Percentiles rank a stretch among this genome's conserved stretches.
These are phyloP conservation scores for Saksenaea oblongispora DNA, from an alignment of 371 early-diverging fungal genomes.

Conservation along the genomic window DNA sequence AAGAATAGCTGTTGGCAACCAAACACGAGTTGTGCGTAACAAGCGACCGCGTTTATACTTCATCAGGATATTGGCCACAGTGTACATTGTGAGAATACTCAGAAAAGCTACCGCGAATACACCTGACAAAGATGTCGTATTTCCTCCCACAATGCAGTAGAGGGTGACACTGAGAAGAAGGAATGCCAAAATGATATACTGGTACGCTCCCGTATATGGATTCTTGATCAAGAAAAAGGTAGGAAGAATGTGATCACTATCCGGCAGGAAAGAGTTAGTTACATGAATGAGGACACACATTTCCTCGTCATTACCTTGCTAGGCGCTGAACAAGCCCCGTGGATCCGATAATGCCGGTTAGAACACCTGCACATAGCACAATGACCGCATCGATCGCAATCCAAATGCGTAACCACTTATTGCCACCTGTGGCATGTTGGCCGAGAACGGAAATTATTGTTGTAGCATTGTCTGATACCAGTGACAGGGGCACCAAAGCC, in stretches of 20 bases:
- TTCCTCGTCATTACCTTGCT: conserved; percentile 24
- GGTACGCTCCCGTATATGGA: conserved; percentile 44
- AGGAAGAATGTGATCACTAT: conserved; percentile 53
- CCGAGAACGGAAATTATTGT: conserved; percentile 48
- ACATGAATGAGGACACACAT: not conserved
- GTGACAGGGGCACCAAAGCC: conserved; percentile 45
- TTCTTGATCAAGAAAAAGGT: conserved; percentile 46
- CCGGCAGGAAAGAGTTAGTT: not conserved
- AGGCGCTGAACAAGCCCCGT: conserved; percentile 51
- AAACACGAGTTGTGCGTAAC: conserved; percentile 27
- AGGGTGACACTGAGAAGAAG: conserved; percentile 45
- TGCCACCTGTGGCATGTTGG: conserved; percentile 41
- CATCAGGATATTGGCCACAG: conserved; percentile 44
- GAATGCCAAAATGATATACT: conserved; percentile 53
- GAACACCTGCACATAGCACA: conserved; percentile 61
- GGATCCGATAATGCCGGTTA: conserved; percentile 61
- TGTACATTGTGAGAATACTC: conserved; percentile 45
- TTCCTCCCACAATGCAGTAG: conserved; percentile 44
- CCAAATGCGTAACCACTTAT: conserved; percentile 43
- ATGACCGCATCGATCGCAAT: conserved; percentile 59
- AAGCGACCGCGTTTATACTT: conserved; percentile 49
- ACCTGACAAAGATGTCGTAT: conserved; percentile 50
- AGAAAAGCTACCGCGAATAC: conserved; percentile 61
- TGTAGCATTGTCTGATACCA: conserved; percentile 39
- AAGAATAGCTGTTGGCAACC: conserved; percentile 22